Evolutionary conservation across 306 rosid genomes (phyloP), one percentile per base, ranked within the genome.

Genomic region (Amphicarpaea edgeworthii): DNA sequence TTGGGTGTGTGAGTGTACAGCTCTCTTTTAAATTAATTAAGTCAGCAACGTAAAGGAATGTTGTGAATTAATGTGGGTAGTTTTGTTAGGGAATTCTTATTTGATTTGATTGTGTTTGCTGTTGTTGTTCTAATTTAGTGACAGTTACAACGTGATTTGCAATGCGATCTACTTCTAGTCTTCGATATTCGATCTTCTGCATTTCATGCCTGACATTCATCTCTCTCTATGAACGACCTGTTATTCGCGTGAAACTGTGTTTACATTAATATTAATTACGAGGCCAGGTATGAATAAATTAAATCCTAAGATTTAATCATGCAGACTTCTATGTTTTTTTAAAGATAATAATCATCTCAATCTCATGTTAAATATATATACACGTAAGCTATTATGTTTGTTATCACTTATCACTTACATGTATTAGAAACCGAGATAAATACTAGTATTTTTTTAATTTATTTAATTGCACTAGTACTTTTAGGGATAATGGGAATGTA

Each of bases 1-100:
- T 19, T 40, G 8, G 6, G 15, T 45, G 42, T 23, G 50, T 21
- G 14, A 17, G 30, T 46, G 77, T 65, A 65, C 30, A 70, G 32
- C 14, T 40, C 9, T 10, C 61, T 30, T 54, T 49, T 68, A 26
- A 59, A 62, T 69, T 50, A 7, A n/a, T 69, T 60, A 19, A 49
- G 78, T 80, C 74, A 78, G 34, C 81, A 42, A 55, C 50, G 66
- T 50, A 12, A 43, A 26, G 54, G 10, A 60, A 6, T 34, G 40
- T 7, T 43, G 46, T 77, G 20, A 30, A 53, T n/a, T n/a, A n/a
- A n/a, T 77, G 68, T 24, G 37, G 71, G 38, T 42, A 21, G 28
- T 10, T 42, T 66, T 40, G 5, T n/a, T 12, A 21, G 6, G 19
- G 8, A 43, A 42, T 67, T 19, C 21, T 67, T 19, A 19, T 53